Evolutionary conservation across 129 eudicot species (phyloP).

Genomic region (Oenanthe sinensis): DNA sequence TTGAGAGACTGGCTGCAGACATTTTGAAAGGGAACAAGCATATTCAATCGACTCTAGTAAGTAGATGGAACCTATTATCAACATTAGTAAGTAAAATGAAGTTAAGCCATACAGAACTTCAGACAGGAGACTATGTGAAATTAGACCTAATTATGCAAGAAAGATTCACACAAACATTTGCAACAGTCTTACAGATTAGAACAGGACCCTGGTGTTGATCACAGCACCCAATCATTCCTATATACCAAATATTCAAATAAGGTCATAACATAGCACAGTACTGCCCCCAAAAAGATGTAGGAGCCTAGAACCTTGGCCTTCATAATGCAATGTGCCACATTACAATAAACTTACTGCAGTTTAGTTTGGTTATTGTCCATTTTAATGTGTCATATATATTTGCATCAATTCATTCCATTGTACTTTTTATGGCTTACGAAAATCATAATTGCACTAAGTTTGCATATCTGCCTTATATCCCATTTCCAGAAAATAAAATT

Average conservation of each 20-base stretch:
- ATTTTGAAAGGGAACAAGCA: not conserved
- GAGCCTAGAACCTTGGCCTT: not conserved
- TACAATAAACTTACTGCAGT: not conserved
- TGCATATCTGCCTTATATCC: not conserved
- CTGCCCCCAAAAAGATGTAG: not conserved
- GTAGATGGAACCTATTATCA: not conserved
- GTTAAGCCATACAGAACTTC: not conserved
- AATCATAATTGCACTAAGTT: not conserved
- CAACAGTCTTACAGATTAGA: not conserved
- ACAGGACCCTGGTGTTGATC: not conserved
- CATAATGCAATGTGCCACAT: not conserved
- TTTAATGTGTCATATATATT: not conserved
- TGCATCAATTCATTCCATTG: not conserved
- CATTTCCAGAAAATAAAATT: not conserved
- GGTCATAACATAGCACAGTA: not conserved
- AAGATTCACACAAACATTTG: not conserved
- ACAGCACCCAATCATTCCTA: not conserved
- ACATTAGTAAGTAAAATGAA: not conserved
- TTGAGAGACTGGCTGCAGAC: not conserved
- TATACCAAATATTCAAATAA: not conserved
- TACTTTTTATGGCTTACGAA: not conserved
- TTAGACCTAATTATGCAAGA: not conserved
- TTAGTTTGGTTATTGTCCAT: not conserved
- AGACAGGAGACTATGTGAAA: not conserved
- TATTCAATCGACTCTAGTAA: not conserved